Evolutionary conservation across 352 stramenopile species (phyloP).

Genomic region (Phytophthora idaei): DNA sequence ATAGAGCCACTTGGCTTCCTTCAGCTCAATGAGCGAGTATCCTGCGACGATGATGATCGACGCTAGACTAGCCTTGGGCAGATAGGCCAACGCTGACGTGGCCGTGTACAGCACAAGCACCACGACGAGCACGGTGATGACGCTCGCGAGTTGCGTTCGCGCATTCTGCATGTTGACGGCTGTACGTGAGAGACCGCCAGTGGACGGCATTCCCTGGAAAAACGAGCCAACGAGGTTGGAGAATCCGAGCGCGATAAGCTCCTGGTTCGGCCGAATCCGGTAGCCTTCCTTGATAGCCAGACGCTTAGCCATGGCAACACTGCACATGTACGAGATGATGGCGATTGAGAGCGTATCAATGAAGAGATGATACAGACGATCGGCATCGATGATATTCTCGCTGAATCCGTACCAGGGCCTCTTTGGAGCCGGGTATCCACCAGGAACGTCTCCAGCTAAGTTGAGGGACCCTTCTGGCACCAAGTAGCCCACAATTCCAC

Average conservation of each 20-base stretch:
- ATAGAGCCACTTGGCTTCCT: conserved; percentile 87
- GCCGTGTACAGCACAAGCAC: conserved; percentile 90
- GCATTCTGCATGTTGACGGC: conserved; percentile 92
- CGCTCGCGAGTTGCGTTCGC: conserved; percentile 85
- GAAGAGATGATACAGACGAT: conserved; percentile 67
- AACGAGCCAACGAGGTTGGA: conserved; percentile 89
- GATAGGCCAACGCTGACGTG: conserved; percentile 87
- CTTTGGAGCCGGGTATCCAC: conserved; percentile 59
- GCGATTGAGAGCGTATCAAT: conserved; percentile 78
- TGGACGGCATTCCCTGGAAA: conserved; percentile 91
- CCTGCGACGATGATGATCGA: conserved; percentile 92
- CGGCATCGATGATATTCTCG: conserved; percentile 50
- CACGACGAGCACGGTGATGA: conserved; percentile 90
- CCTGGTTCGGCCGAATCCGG: conserved; percentile 84
- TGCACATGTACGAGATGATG: conserved; percentile 94
- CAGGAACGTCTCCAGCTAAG: conserved; percentile 81
- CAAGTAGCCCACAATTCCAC: conserved; percentile 64
- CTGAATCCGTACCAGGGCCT: conserved; percentile 56
- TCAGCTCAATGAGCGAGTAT: conserved; percentile 86
- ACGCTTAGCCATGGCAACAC: conserved; percentile 88
- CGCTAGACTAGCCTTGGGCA: conserved; percentile 87
- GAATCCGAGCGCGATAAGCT: conserved; percentile 92
- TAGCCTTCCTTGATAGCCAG: conserved; percentile 84
- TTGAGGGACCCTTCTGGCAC: conserved; percentile 71
- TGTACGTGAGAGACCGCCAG: conserved; percentile 88